These are phyloP conservation scores for Chaetothyriales sp. DNA, from an alignment of 2,329 filamentous ascomycete species.

Conservation along the genomic window DNA sequence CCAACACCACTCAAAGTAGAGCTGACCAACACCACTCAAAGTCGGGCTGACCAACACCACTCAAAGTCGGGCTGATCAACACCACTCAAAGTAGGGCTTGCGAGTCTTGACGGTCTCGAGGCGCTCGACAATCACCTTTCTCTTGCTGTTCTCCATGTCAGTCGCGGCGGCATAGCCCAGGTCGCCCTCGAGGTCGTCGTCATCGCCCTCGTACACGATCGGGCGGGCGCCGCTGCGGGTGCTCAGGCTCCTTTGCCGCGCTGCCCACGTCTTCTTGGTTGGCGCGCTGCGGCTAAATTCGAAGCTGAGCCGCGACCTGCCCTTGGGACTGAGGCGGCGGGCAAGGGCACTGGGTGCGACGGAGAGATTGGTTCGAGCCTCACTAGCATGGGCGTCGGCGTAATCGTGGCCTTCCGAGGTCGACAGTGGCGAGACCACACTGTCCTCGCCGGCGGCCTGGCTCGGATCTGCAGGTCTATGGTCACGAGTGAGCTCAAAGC, in stretches of 20 bases:
- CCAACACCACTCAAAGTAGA: too few relatives aligned
- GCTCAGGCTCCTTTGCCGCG: neutral
- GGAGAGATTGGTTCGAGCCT: conserved; percentile 22
- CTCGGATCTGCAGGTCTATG: conserved; percentile 24
- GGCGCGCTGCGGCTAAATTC: conserved; percentile 11
- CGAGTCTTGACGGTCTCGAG: conserved; percentile 89
- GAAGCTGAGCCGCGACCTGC: conserved; percentile 18
- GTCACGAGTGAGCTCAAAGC: conserved; percentile 50
- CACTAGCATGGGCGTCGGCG: conserved; percentile 17
- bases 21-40: conserved; percentile 82
- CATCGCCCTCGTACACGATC: conserved; percentile 38
- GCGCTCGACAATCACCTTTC: conserved; percentile 92
- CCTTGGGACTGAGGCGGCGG: conserved; percentile 19
- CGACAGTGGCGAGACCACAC: conserved; percentile 24
- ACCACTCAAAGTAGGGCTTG: conserved; percentile 96
- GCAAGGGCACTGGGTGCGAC: conserved; percentile 25
- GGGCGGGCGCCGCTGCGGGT: conserved; percentile 9
- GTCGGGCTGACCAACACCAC: conserved; percentile 82
- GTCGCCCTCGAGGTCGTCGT: conserved; percentile 79
- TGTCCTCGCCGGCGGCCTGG: conserved; percentile 17
- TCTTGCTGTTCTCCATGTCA: conserved; percentile 77
- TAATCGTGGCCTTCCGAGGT: conserved; percentile 9
- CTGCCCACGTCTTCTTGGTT: neutral
- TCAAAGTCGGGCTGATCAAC: conserved; percentile 42
- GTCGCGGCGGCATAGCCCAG: conserved; percentile 87